Conservation (phyloP, 169 alveolate genomes). For the Miamiensis avidus region DNA sequence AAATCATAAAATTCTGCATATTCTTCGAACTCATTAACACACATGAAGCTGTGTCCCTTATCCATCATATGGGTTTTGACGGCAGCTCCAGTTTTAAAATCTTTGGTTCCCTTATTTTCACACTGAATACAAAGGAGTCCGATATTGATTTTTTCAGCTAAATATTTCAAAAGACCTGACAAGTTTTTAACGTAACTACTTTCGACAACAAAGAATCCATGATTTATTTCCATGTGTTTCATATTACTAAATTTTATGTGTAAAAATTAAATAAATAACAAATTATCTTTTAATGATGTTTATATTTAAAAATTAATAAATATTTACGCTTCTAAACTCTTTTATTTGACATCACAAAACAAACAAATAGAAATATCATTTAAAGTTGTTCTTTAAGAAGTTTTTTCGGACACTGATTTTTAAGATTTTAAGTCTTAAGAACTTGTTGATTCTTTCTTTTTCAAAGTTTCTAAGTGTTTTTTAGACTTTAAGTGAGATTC, state of each 20-base stretch:
- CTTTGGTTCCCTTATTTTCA: constrained; percentile 13
- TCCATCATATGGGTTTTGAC: constrained; percentile 36
- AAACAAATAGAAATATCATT: constrained; percentile 35
- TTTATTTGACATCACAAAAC: constrained; percentile 37
- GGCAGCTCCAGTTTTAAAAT: constrained; percentile 26
- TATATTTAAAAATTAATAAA: not conserved
- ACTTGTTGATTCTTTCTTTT: not conserved
- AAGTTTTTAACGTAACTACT: constrained; percentile 15
- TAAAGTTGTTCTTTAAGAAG: not conserved
- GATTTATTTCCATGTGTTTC: constrained; percentile 39
- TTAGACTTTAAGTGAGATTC: not conserved
- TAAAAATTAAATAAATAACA: not conserved
- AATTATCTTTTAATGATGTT: no score
- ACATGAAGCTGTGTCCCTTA: constrained; percentile 50
- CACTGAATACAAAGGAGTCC: constrained; percentile 31
- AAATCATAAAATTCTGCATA: constrained; percentile 39
- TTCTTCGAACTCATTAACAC: constrained; percentile 22
- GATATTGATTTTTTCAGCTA: constrained; percentile 43
- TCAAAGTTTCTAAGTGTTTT: constrained; percentile 18
- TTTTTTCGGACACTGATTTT: not conserved
- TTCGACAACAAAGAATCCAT: constrained; percentile 47
- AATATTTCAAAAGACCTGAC: constrained; percentile 26
- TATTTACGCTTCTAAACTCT: constrained; percentile 13
- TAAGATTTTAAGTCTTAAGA: not conserved
- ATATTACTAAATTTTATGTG: constrained; percentile 1